Conservation (phyloP, 2,329 filamentous ascomycete species). For the Metarhizium brunneum region DNA sequence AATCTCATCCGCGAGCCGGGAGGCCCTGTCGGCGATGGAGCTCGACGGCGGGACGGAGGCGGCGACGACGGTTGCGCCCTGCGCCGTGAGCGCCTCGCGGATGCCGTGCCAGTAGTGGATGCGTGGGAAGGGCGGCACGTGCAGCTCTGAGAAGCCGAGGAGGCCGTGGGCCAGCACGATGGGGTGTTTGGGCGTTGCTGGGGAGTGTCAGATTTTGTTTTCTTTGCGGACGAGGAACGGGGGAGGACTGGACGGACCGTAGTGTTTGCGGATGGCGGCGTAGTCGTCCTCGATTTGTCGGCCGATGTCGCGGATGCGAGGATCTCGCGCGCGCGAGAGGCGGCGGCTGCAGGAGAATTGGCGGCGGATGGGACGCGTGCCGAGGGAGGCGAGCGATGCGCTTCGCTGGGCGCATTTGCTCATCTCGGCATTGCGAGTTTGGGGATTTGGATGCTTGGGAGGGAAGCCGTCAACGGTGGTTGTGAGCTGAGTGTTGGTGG, state of each 20-base stretch:
- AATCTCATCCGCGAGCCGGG: conserved; percentile 46
- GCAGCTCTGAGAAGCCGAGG: conserved; percentile 52
- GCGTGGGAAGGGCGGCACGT: conserved; percentile 40
- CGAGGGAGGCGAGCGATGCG: neutral
- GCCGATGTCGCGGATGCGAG: conserved; percentile 3
- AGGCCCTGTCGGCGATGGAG: conserved; percentile 51
- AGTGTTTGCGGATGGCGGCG: conserved; percentile 33
- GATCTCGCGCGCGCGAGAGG: conserved; percentile 1
- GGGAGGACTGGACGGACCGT: conserved; percentile 24
- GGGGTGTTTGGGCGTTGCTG: conserved; percentile 48
- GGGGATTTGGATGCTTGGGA: neutral
- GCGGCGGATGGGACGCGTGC: neutral
- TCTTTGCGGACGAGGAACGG: neutral
- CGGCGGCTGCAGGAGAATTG: neutral
- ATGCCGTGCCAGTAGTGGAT: conserved; percentile 60
- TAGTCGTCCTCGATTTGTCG: conserved; percentile 35
- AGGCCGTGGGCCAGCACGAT: conserved; percentile 59
- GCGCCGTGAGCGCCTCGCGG: conserved; percentile 43
- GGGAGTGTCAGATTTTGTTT: neutral
- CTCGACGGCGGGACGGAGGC: conserved; percentile 52
- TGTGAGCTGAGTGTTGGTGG: neutral
- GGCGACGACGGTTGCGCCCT: conserved; percentile 47
- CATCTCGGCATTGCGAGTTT: neutral
- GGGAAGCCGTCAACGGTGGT: neutral
- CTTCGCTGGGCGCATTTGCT: neutral